These are phyloP conservation scores for Aspergillus avenaceus DNA, from an alignment of 495 filamentous ascomycete species.

Conservation along the genomic window DNA sequence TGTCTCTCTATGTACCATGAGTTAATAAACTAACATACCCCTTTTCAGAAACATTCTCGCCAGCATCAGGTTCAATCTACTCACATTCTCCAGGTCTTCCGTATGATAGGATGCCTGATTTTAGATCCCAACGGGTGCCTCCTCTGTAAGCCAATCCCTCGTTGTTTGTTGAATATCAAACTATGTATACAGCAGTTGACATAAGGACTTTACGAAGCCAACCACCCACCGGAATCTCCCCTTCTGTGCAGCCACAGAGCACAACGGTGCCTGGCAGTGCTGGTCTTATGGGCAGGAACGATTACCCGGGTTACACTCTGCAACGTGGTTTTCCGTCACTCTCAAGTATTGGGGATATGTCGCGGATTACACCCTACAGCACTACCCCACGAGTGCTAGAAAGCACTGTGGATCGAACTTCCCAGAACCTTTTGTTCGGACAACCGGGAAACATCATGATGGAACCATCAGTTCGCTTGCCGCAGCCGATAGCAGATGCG, in stretches of 20 bases:
- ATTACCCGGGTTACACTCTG: constrained; percentile 35
- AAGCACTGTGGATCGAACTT: constrained; percentile 27
- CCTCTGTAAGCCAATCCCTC: constrained; percentile 33
- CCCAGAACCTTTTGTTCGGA: constrained; percentile 27
- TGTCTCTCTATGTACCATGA: constrained; percentile 5
- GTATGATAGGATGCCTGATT: constrained; percentile 42
- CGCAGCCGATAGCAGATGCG: constrained; percentile 29
- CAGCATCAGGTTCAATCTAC: constrained; percentile 33
- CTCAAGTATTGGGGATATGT: constrained; percentile 32
- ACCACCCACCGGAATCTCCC: constrained; percentile 34
- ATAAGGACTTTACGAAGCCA: constrained; percentile 25
- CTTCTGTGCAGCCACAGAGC: constrained; percentile 26
- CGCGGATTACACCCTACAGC: constrained; percentile 29
- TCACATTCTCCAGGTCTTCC: constrained; percentile 33
- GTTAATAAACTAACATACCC: constrained; percentile 14
- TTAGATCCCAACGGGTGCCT: constrained; percentile 33
- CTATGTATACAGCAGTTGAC: constrained; percentile 10
- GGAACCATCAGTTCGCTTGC: constrained; percentile 29
- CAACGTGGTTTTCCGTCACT: constrained; percentile 31
- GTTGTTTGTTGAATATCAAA: neutral
- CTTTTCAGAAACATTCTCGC: constrained; percentile 38
- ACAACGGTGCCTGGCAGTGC: constrained; percentile 24
- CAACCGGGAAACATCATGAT: constrained; percentile 21
- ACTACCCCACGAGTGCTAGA: constrained; percentile 34
- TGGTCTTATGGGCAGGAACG: constrained; percentile 30